Conservation (phyloP, 1,139 yeast species). For the Saccharomycopsis hybrid region DNA sequence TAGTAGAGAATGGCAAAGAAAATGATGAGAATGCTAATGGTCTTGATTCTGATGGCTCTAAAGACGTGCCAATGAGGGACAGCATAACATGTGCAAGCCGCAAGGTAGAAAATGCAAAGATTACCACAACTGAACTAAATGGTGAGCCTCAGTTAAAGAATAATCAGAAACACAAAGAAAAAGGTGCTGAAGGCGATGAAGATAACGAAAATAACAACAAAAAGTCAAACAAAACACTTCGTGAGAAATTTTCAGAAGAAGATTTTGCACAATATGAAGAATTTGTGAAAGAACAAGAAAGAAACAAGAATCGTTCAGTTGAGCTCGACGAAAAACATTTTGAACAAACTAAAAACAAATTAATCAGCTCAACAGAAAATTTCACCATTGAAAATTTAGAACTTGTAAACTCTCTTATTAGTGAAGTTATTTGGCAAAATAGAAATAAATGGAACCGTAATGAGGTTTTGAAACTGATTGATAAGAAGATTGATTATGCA, state of each 20-base stretch:
- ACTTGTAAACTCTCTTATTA: slow-evolving; percentile 60
- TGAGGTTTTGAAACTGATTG: slow-evolving; percentile 27
- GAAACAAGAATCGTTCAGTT: slow-evolving; percentile 24
- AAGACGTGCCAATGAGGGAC: no score
- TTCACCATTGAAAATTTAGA: slow-evolving; percentile 69
- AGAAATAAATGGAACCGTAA: slow-evolving; percentile 64
- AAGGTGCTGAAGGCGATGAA: no score
- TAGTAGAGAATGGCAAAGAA: no score
- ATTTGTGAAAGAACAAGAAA: slow-evolving; percentile 15
- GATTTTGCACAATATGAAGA: slow-evolving; percentile 25
- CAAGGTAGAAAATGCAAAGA: no score
- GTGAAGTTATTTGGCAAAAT: slow-evolving; percentile 71
- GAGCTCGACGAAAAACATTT: slow-evolving; percentile 31
- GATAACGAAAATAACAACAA: slow-evolving; percentile 19
- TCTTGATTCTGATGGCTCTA: not conserved
- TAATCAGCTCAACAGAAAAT: slow-evolving; percentile 39
- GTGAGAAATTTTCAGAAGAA: slow-evolving; percentile 6
- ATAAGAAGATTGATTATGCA: slow-evolving; percentile 18
- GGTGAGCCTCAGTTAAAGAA: no score
- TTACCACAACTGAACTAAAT: no score
- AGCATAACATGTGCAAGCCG: no score
- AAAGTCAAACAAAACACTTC: no score
- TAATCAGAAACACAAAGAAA: no score
- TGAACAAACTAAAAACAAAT: slow-evolving; percentile 25
- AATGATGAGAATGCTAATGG: no score